These are phyloP conservation scores for button mushroom (Agaricus bisporus) DNA, from an alignment of 768 basidiomycete species.

Conservation along the genomic window DNA sequence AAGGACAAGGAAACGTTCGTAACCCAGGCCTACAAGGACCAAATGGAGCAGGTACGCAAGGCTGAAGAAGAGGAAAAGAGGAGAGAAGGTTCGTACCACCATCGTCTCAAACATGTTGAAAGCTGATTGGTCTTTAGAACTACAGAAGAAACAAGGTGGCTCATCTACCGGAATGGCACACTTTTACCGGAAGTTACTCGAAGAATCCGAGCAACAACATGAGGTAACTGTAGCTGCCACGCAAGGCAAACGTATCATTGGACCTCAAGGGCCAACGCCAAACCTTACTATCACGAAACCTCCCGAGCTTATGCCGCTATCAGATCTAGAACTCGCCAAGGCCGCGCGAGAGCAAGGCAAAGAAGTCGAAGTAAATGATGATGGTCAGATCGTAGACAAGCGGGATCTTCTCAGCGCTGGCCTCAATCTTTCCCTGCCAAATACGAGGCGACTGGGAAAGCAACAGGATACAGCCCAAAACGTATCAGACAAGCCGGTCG, in stretches of 20 bases:
- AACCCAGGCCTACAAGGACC: conserved; percentile 94
- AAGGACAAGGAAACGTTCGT: conserved; percentile 96
- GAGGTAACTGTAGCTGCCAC: conserved; percentile 83
- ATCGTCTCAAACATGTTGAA: background rate
- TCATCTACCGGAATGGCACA: conserved; percentile 74
- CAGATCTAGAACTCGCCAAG: conserved; percentile 71
- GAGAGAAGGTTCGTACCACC: conserved; percentile 64
- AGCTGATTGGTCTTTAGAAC: conserved; percentile 28
- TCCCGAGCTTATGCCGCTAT: conserved; percentile 49
- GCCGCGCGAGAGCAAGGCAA: conserved; percentile 71
- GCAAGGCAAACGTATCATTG: conserved; percentile 45
- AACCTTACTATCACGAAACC: conserved; percentile 79
- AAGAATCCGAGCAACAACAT: conserved; percentile 76
- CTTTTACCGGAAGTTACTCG: conserved; percentile 74
- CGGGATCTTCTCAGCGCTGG: conserved; percentile 89
- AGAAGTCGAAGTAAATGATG: conserved; percentile 91
- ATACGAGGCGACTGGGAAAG: conserved; percentile 65
- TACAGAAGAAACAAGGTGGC: conserved; percentile 54
- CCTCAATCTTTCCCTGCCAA: conserved; percentile 81
- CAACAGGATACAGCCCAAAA: conserved; percentile 22
- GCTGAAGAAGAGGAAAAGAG: conserved; percentile 91
- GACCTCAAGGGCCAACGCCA: conserved; percentile 54
- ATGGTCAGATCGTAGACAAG: conserved; percentile 96
- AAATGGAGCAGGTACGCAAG: conserved; percentile 84
- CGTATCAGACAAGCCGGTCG: conserved; percentile 22